phyloP scores from a whole-genome alignment of 2,329 filamentous ascomycete genomes.

The Aureobasidium leucospermi region DNA sequence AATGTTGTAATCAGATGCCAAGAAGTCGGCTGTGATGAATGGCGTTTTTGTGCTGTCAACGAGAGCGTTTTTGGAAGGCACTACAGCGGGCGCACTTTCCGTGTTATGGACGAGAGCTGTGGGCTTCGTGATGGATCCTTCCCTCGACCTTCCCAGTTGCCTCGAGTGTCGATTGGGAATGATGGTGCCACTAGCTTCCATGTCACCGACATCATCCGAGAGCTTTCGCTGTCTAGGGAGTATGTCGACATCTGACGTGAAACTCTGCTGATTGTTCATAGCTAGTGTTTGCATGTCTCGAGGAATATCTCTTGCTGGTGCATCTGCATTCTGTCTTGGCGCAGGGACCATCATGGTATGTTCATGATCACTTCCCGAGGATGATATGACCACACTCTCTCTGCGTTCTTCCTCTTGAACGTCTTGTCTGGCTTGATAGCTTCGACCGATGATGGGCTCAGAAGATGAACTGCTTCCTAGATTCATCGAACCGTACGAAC shows the following conservation, averaged over 20 bases:
- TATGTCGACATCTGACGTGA: slow-evolving; percentile 18
- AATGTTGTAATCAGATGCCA: slow-evolving; percentile 25
- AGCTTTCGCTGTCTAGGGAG: slow-evolving; percentile 13
- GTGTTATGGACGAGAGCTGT: slow-evolving; percentile 13
- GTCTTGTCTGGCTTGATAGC: background rate
- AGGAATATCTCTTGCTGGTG: slow-evolving; percentile 20
- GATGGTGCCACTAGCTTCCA: slow-evolving; percentile 37
- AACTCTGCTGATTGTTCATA: slow-evolving; percentile 32
- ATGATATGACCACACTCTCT: background rate
- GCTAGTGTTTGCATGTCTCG: slow-evolving; percentile 32
- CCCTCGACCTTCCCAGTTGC: background rate
- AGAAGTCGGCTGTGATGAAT: slow-evolving; percentile 30
- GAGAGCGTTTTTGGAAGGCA: background rate
- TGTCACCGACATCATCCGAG: slow-evolving; percentile 23
- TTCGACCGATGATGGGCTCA: background rate
- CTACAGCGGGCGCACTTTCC: slow-evolving; percentile 19
- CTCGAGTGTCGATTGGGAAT: slow-evolving; percentile 25
- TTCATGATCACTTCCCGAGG: background rate
- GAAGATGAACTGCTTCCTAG: slow-evolving; percentile 14
- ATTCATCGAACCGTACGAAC: slow-evolving; percentile 11
- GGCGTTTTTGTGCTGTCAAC: slow-evolving; percentile 19
- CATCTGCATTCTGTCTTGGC: background rate
- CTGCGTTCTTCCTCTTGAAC: background rate
- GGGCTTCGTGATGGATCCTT: slow-evolving; percentile 6
- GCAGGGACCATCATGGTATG: background rate